Base-by-base conservation (phyloP, 768 basidiomycete genomes). In the Holtermannia corniformis region DNA sequence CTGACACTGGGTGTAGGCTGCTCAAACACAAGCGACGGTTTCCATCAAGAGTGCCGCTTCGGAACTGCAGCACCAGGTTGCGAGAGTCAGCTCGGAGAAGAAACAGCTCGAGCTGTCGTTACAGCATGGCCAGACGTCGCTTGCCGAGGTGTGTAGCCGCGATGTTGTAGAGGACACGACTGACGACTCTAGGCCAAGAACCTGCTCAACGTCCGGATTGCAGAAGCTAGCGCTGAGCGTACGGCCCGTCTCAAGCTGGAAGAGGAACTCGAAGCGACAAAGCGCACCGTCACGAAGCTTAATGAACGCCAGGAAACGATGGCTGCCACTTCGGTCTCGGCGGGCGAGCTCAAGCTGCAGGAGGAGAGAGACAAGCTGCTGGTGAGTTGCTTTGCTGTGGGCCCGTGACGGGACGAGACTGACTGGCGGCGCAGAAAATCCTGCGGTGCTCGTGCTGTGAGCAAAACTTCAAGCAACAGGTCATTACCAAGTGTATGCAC, bases 381-480 rank as follows among this genome's bases (percentile, higher is more conserved):
- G 28, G 72, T 71, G 51, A 58, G 71, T 68, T 27, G 2, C 12
- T 13, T 37, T 25, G 25, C 22, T 20, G 7, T 22, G 25, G 28
- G 5, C 11, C 19, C 47, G 19, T 40, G 47, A 14, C 24, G 16
- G 14, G 19, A 22, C 11, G 19, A 10, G 42, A 20, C 44, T 44
- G 57, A 26, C 11, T 1, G n/a, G 20, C 25, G 32, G 22, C 43
- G 7, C 70, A 92, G 91, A 79, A 78, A 68, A 76, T 95, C 40
- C 78, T 96, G 26, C 83, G 86, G 67, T 97, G 93, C 69, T 86
- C 87, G 12, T 90, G 86, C 4, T 97, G 93, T 74, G 80, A 81
- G 49, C 77, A 78, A 52, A 78, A 81, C 54, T 82, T 90, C 74
- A 83, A 89, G 19, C 80, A 81, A 45, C 84, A 84, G 3, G 80